Conservation (phyloP, 768 basidiomycete species). For the Trametes elegans region DNA sequence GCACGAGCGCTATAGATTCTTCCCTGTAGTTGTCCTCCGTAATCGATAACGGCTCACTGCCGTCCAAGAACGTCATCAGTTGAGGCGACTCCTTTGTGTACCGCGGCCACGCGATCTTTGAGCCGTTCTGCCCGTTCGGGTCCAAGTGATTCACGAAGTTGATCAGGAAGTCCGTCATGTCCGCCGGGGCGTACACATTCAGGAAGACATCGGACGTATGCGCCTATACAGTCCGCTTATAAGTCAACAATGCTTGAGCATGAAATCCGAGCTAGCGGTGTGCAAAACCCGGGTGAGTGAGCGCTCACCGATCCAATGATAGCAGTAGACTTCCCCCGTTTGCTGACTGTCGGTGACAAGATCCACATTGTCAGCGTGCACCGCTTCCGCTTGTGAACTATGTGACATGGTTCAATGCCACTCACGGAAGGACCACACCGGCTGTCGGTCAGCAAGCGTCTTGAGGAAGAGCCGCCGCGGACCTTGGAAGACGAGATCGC, state of each 20-base stretch:
- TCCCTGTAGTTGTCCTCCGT: constrained; percentile 43
- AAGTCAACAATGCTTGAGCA: too few relatives aligned
- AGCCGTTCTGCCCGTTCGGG: constrained; percentile 35
- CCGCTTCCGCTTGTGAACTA: too few relatives aligned
- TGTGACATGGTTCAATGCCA: too few relatives aligned
- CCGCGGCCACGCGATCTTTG: constrained; percentile 42
- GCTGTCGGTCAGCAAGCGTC: constrained; percentile 35
- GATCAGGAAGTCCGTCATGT: constrained; percentile 46
- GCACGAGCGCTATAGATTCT: constrained; percentile 32
- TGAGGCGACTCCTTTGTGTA: constrained; percentile 36
- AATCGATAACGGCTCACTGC: constrained; percentile 31
- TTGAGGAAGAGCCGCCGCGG: constrained; percentile 42
- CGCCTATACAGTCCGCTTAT: neutral
- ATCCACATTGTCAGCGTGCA: too few relatives aligned
- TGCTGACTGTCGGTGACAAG: neutral
- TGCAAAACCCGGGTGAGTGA: neutral
- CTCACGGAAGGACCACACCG: constrained; percentile 44
- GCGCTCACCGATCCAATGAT: neutral
- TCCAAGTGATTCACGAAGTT: constrained; percentile 39
- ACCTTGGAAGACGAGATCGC: constrained; percentile 49
- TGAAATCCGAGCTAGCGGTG: neutral
- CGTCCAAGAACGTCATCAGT: constrained; percentile 42
- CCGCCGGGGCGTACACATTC: constrained; percentile 20
- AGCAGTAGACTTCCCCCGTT: neutral
- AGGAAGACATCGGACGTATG: constrained; percentile 25